phyloP scores from a whole-genome alignment of 192 early-diverging fungal genomes.

The Podila minutissima region DNA sequence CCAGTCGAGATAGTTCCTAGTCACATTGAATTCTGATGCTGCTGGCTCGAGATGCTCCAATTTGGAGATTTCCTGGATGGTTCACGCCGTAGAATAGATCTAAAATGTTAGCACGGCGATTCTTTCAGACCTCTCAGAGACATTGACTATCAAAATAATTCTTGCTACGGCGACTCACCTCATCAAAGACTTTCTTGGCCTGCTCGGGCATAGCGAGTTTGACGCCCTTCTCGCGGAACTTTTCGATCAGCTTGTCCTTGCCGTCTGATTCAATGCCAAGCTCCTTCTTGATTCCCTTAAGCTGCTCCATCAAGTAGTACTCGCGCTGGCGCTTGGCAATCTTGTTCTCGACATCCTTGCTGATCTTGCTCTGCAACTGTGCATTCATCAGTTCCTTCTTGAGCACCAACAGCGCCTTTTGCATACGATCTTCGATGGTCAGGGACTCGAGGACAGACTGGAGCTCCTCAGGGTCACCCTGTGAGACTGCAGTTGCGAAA shows the following conservation, averaged over 20 bases:
- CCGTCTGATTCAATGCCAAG: conserved; percentile 97
- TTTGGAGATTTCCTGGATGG: conserved; percentile 86
- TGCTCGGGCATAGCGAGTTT: conserved; percentile 90
- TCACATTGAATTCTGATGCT: conserved; percentile 98
- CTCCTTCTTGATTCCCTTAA: conserved; percentile 99
- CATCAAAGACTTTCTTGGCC: conserved; percentile 97
- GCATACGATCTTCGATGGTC: conserved; percentile 89
- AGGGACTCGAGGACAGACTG: conserved; percentile 93
- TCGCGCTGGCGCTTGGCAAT: conserved; percentile 98
- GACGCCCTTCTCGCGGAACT: conserved; percentile 88
- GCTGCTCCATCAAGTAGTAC: conserved; percentile 99
- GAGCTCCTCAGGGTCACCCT: conserved; percentile 91
- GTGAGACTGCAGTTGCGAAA: conserved; percentile 96
- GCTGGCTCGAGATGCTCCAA: conserved; percentile 92
- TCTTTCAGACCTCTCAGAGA: too few relatives aligned
- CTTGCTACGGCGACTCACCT: conserved; percentile 49
- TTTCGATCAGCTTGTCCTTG: conserved; percentile 96
- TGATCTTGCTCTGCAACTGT: conserved; percentile 97
- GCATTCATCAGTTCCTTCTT: conserved; percentile 99
- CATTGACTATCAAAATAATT: too few relatives aligned
- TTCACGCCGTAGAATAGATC: background rate
- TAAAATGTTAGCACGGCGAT: background rate
- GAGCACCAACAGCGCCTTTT: conserved; percentile 91
- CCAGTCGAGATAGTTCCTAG: conserved; percentile 99
- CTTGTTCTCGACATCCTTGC: conserved; percentile 97